A percentile compares a stretch with the other conserved stretches of the same genome.
phyloP scores from a whole-genome alignment of 148 eudicot genomes.

The Chenopodium formosanum region DNA sequence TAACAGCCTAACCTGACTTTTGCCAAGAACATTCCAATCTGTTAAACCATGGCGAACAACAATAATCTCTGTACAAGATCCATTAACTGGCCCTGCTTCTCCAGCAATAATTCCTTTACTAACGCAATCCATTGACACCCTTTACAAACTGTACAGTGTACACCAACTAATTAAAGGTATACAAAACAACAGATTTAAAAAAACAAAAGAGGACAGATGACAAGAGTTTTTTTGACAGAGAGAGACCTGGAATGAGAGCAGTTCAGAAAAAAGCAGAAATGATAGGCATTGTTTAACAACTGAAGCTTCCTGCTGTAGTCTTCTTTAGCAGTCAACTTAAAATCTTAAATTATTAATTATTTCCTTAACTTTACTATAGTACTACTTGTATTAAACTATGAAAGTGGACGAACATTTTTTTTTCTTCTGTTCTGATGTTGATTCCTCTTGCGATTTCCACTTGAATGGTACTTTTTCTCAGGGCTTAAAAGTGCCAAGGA shows the following conservation, averaged over 20 bases:
- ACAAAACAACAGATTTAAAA: too few relatives aligned
- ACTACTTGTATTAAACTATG: too few relatives aligned
- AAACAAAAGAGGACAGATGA: neutral
- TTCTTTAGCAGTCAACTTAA: too few relatives aligned
- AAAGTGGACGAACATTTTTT: too few relatives aligned
- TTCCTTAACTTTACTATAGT: too few relatives aligned
- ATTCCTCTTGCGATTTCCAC: neutral
- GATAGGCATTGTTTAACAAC: neutral
- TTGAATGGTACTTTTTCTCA: neutral
- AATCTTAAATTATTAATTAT: too few relatives aligned
- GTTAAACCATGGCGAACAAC: slow-evolving; percentile 42
- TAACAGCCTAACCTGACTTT: slow-evolving; percentile 49
- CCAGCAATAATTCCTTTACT: neutral
- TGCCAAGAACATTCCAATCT: slow-evolving; percentile 69
- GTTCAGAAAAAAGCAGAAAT: too few relatives aligned
- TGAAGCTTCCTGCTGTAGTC: neutral
- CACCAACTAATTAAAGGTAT: neutral
- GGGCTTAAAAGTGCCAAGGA: too few relatives aligned
- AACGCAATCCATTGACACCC: slow-evolving; percentile 3
- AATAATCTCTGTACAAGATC: slow-evolving; percentile 24
- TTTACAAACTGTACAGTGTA: neutral
- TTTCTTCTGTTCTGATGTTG: neutral
- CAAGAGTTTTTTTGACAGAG: neutral
- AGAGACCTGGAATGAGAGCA: neutral
- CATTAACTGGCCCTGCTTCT: neutral